Evolutionary conservation across 148 eudicot species (phyloP).

Genomic region (Amaranthus palmeri): DNA sequence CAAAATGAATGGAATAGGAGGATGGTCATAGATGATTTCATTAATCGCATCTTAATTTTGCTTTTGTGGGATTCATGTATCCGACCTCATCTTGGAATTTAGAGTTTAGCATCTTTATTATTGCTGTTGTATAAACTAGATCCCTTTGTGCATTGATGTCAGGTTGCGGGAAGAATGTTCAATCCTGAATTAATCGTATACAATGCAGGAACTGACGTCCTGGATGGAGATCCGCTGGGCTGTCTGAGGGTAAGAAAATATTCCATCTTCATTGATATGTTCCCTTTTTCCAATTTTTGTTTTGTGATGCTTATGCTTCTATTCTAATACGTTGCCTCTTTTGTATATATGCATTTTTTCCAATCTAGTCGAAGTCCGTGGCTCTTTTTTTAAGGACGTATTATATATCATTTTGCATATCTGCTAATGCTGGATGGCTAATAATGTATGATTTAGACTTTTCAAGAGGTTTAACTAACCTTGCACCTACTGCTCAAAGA

Average conservation of each 20-base stretch:
- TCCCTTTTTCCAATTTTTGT: neutral
- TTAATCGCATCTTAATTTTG: too few relatives aligned
- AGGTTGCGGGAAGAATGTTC: slow-evolving; percentile 63
- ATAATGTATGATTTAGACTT: neutral
- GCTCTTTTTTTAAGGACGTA: neutral
- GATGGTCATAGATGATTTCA: too few relatives aligned
- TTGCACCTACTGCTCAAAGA: neutral
- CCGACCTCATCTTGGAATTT: too few relatives aligned
- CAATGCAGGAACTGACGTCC: slow-evolving; percentile 96
- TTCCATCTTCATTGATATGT: neutral
- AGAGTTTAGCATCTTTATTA: too few relatives aligned
- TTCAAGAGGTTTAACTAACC: neutral
- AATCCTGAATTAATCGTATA: slow-evolving; percentile 79
- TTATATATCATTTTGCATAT: neutral
- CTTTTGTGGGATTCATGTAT: too few relatives aligned
- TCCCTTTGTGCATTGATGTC: slow-evolving; percentile 14
- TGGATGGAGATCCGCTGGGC: slow-evolving; percentile 94
- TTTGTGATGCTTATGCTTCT: neutral
- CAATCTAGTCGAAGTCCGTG: neutral
- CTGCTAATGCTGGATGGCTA: neutral
- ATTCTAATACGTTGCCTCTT: neutral
- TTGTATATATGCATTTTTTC: neutral
- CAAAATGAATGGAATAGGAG: too few relatives aligned
- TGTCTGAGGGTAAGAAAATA: slow-evolving; percentile 50
- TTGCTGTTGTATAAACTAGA: neutral